Conservation (phyloP, 129 eudicot species). For the Centrapalus pauciflorus region DNA sequence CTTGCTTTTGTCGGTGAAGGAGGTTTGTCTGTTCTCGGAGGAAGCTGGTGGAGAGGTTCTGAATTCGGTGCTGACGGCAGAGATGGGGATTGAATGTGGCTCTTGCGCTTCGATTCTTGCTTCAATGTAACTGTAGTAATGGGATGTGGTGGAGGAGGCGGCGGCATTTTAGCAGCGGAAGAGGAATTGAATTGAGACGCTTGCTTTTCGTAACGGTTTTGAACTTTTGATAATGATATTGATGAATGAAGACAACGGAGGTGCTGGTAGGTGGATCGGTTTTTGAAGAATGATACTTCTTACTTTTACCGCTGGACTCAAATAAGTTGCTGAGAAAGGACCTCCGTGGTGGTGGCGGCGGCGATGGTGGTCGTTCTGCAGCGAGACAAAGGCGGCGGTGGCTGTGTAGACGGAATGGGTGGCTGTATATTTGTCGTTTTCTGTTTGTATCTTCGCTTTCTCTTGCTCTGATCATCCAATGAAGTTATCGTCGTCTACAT, state of each 20-base stretch:
- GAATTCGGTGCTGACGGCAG: constrained; percentile 24
- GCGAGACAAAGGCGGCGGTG: constrained; percentile 28
- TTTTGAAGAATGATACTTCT: constrained; percentile 17
- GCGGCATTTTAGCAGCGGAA: constrained; percentile 16
- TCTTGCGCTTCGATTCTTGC: neutral
- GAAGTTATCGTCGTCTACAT: constrained; percentile 43
- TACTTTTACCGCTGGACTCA: constrained; percentile 30
- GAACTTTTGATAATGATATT: constrained; percentile 24
- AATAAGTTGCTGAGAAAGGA: constrained; percentile 38
- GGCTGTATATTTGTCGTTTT: constrained; percentile 21
- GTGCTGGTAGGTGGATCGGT: constrained; percentile 28
- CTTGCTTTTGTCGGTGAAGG: constrained; percentile 43
- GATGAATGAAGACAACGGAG: constrained; percentile 41
- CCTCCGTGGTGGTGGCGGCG: constrained; percentile 35
- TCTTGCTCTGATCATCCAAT: constrained; percentile 37
- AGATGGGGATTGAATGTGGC: constrained; percentile 10
- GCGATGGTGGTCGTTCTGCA: constrained; percentile 30
- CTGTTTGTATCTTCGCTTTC: constrained; percentile 26
- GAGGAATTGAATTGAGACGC: constrained; percentile 19
- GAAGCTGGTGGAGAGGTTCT: constrained; percentile 2
- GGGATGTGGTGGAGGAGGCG: constrained; percentile 21
- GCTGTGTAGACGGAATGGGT: constrained; percentile 15
- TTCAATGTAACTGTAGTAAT: neutral
- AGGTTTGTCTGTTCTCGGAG: constrained; percentile 31
- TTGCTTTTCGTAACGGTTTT: constrained; percentile 33